A percentile compares a stretch with the other conserved stretches of the same genome.
Evolutionary conservation across 2,329 filamentous ascomycete genomes (phyloP).

Genomic region (Rutstroemia sydowiana): DNA sequence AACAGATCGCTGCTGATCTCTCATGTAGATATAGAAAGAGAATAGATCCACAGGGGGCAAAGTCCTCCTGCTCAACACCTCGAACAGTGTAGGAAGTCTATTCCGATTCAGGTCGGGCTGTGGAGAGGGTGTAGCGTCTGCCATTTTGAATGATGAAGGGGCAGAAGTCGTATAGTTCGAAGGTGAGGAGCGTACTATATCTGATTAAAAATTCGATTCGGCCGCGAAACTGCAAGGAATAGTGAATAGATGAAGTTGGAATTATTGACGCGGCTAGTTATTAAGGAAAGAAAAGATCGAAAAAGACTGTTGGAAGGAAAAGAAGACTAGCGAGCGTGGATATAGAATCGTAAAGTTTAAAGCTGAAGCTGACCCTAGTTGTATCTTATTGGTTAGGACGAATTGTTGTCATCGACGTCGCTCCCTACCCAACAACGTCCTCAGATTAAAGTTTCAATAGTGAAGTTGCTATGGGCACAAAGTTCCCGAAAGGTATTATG

Average conservation of each 20-base stretch:
- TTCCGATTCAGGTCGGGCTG: slow-evolving; percentile 62
- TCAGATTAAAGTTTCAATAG: background rate
- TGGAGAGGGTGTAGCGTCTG: slow-evolving; percentile 41
- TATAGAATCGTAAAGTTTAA: background rate
- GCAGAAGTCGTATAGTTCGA: background rate
- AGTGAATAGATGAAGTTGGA: background rate
- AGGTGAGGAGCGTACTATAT: background rate
- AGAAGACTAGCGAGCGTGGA: slow-evolving; percentile 3
- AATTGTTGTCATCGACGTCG: slow-evolving; percentile 4
- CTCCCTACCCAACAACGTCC: background rate
- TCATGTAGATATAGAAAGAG: slow-evolving; percentile 99
- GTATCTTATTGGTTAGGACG: background rate
- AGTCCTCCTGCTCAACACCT: slow-evolving; percentile 91
- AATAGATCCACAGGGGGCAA: slow-evolving; percentile 92
- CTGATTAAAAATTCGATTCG: background rate
- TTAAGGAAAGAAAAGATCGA: background rate
- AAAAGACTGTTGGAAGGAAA: background rate
- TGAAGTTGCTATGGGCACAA: background rate
- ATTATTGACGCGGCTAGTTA: background rate
- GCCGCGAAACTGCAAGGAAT: slow-evolving; percentile 3
- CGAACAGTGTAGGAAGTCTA: slow-evolving; percentile 86
- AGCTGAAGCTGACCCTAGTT: background rate
- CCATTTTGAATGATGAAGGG: slow-evolving; percentile 17
- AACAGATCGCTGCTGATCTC: slow-evolving; percentile 94
- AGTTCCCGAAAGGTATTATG: background rate